Evolutionary conservation across 2,329 filamentous ascomycete species (phyloP).

Genomic region (Penicillium sclerotiorum): DNA sequence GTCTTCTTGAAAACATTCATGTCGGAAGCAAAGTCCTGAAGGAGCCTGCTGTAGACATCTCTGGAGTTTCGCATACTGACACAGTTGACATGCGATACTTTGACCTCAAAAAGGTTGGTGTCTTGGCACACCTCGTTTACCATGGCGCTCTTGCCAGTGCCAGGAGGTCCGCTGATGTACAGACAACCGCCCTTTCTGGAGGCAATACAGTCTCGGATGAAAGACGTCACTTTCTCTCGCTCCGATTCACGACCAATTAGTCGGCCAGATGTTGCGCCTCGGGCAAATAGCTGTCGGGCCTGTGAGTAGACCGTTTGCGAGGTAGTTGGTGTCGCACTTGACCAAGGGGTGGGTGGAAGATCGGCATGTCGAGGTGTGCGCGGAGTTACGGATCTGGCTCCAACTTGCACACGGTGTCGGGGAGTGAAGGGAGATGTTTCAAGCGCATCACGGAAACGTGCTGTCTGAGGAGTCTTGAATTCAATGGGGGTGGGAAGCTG

Average conservation of each 20-base stretch:
- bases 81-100: conserved; percentile 85
- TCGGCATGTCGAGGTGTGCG: conserved; percentile 61
- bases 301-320: conserved; percentile 80
- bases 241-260: conserved; percentile 77
- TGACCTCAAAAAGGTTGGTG: conserved; percentile 58
- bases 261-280: conserved; percentile 72
- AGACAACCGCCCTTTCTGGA: conserved; percentile 73
- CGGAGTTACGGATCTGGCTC: conserved; percentile 74
- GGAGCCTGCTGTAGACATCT: conserved; percentile 79
- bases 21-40: conserved; percentile 68
- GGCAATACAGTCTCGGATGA: conserved; percentile 67
- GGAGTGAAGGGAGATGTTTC: conserved; percentile 74
- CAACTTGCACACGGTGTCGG: conserved; percentile 77
- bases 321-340: conserved; percentile 67
- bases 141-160: conserved; percentile 95
- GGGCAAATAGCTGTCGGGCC: conserved; percentile 83
- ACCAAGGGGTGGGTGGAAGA: conserved; percentile 49
- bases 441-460: conserved; percentile 74
- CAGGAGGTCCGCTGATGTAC: conserved; percentile 93
- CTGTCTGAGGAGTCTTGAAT: conserved; percentile 54
- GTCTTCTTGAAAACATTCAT: conserved; percentile 66
- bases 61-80: conserved; percentile 91
- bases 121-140: conserved; percentile 75
- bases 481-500: too few relatives aligned
- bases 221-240: conserved; percentile 66